Conservation (phyloP, 441 rosid species). For the Pelargonium hybrid region DNA sequence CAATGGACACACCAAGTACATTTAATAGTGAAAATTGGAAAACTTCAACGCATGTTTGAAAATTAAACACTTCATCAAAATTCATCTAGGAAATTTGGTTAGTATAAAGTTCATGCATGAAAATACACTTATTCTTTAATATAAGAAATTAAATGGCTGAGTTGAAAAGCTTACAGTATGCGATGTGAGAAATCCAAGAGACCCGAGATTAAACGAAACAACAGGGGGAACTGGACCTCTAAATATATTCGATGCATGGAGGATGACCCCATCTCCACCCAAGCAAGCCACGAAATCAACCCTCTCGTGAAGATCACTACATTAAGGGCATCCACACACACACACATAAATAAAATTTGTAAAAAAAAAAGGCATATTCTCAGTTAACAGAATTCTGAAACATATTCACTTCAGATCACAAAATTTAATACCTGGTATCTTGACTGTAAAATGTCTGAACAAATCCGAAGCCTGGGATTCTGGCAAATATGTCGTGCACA, state of each 20-base stretch:
- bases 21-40: no score
- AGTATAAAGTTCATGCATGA: not conserved
- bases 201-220: conserved; percentile 90
- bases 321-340: conserved; percentile 15
- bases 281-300: conserved; percentile 94
- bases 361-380: conserved; percentile 10
- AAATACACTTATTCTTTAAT: not conserved
- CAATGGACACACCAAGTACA: no score
- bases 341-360: not conserved
- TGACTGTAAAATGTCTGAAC: conserved; percentile 94
- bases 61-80: no score
- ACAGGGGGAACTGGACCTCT: conserved; percentile 92
- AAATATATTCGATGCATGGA: conserved; percentile 90
- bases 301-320: conserved; percentile 91
- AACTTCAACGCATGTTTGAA: no score
- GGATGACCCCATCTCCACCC: conserved; percentile 97
- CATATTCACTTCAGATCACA: conserved; percentile 4
- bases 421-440: conserved; percentile 64
- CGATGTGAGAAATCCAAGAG: conserved; percentile 95
- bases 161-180: conserved; percentile 51
- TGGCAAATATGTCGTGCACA: conserved; percentile 89
- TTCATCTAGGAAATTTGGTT: no score
- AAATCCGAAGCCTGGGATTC: conserved; percentile 96
- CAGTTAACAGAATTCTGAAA: conserved; percentile 9
- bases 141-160: conserved; percentile 12